Evolutionary conservation across 768 basidiomycete genomes (phyloP).

Genomic region (Naganishia vaughanmartiniae): DNA sequence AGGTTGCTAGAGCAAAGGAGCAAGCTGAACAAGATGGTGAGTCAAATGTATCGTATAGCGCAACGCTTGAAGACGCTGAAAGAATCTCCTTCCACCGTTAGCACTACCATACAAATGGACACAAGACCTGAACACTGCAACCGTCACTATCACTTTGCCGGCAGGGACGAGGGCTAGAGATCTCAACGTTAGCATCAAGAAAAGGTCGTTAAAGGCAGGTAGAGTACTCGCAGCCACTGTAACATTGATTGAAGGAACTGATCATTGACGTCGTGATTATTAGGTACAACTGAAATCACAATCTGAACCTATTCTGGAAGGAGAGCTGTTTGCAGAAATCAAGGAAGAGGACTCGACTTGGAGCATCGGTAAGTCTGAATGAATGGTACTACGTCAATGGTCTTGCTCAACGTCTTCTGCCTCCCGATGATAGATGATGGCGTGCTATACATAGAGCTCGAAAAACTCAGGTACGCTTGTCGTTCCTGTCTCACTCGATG

Average conservation of each 20-base stretch:
- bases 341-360: constrained; percentile 96
- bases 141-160: constrained; percentile 77
- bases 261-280: neutral
- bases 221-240: neutral
- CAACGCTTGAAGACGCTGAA: neutral
- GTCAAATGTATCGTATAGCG: constrained; percentile 36
- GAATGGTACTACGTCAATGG: too few relatives aligned
- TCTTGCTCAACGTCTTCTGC: neutral
- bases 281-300: constrained; percentile 66
- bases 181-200: constrained; percentile 69
- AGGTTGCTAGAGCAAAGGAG: constrained; percentile 67
- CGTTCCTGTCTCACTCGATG: constrained; percentile 1
- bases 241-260: neutral
- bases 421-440: constrained; percentile 38
- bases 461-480: constrained; percentile 46
- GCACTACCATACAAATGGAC: constrained; percentile 88
- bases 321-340: constrained; percentile 87
- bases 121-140: constrained; percentile 83
- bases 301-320: constrained; percentile 73
- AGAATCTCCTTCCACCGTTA: constrained; percentile 45
- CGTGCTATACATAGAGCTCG: constrained; percentile 47
- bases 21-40: constrained; percentile 77
- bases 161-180: constrained; percentile 80
- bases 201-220: constrained; percentile 76
- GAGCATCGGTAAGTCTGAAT: constrained; percentile 68